Evolutionary conservation across 2,329 filamentous ascomycete species (phyloP).

Genomic region (Lachnellula hyalina): DNA sequence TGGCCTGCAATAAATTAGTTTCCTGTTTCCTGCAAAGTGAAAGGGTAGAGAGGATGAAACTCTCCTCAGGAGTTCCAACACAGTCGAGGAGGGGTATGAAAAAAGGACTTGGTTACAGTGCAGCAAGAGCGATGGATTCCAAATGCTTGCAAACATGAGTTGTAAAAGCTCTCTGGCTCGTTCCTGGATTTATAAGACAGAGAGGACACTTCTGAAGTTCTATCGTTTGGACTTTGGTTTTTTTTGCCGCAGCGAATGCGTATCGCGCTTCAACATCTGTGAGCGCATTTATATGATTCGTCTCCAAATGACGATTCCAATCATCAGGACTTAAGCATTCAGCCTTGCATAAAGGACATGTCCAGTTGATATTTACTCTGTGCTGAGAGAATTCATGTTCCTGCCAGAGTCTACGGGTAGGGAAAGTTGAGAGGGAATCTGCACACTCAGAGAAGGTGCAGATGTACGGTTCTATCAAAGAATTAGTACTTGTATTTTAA

Average conservation of each 20-base stretch:
- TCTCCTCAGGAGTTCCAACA: too few species aligned
- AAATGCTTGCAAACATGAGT: constrained; percentile 12
- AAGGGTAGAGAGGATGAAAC: too few species aligned
- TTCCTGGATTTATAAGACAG: constrained; percentile 6
- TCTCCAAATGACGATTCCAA: background rate
- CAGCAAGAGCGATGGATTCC: constrained; percentile 7
- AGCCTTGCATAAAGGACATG: background rate
- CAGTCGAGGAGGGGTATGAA: too few species aligned
- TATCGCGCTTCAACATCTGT: background rate
- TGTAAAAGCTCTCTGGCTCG: constrained; percentile 3
- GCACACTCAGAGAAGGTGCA: constrained; percentile 3
- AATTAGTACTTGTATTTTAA: too few species aligned
- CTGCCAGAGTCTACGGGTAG: constrained; percentile 2
- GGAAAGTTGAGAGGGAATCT: background rate
- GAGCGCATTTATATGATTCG: background rate
- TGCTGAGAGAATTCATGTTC: constrained; percentile 2
- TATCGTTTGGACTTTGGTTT: background rate
- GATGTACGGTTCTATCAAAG: background rate
- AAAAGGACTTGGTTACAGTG: background rate
- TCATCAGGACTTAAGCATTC: background rate
- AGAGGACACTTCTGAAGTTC: constrained; percentile 1
- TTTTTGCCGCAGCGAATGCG: background rate
- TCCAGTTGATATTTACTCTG: background rate
- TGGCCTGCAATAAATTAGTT: background rate
- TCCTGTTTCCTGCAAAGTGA: too few species aligned